Percentiles rank a stretch among this genome's conserved stretches.
Conservation (phyloP, 2,329 filamentous ascomycete genomes). For the Pyrenochaeta sp. region DNA sequence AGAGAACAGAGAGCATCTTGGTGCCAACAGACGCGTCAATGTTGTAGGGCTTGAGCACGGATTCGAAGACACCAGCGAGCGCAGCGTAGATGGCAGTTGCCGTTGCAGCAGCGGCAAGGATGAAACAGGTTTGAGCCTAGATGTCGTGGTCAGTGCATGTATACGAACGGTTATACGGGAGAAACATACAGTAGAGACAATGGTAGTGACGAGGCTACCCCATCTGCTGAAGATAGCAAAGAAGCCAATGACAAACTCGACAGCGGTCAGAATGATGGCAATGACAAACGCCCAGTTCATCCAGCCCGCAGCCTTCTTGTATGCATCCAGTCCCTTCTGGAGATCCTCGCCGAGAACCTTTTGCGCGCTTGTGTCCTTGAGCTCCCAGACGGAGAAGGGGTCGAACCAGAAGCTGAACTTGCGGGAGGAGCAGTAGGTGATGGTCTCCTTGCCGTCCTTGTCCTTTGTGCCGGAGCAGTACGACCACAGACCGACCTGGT, state of each 20-base stretch:
- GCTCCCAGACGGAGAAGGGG: constrained; percentile 70
- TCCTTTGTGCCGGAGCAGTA: constrained; percentile 76
- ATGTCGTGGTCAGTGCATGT: constrained; percentile 12
- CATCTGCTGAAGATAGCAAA: constrained; percentile 84
- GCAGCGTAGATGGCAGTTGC: constrained; percentile 77
- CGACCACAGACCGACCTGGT: constrained; percentile 85
- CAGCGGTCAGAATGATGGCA: constrained; percentile 72
- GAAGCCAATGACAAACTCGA: constrained; percentile 80
- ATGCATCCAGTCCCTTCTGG: constrained; percentile 72
- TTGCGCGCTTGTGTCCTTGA: constrained; percentile 63
- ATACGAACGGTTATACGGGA: constrained; percentile 23
- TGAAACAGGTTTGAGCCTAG: constrained; percentile 63
- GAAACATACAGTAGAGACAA: constrained; percentile 73
- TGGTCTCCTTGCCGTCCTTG: constrained; percentile 55
- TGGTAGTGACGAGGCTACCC: constrained; percentile 82
- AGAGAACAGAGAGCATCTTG: constrained; percentile 75
- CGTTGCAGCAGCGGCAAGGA: constrained; percentile 72
- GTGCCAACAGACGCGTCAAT: constrained; percentile 73
- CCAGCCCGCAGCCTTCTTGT: constrained; percentile 79
- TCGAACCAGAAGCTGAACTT: constrained; percentile 80
- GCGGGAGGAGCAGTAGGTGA: constrained; percentile 72
- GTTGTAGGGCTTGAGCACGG: constrained; percentile 74
- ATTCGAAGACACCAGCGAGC: constrained; percentile 73
- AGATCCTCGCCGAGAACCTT: constrained; percentile 71
- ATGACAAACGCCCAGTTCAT: constrained; percentile 83